Evolutionary conservation across 768 basidiomycete genomes (phyloP).

Genomic region (Trametes cubensis): DNA sequence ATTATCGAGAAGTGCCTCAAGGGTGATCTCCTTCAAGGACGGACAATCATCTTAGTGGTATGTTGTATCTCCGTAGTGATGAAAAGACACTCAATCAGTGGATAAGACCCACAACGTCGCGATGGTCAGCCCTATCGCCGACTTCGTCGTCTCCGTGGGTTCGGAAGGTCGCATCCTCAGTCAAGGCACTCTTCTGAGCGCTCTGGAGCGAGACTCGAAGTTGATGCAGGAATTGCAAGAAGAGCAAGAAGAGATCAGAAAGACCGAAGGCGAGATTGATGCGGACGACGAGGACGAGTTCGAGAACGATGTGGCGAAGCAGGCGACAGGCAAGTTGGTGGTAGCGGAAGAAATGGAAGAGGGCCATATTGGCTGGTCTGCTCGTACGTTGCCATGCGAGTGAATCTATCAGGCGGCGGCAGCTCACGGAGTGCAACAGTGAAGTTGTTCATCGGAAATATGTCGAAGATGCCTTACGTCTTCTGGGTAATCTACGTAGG

Average conservation of each 20-base stretch:
- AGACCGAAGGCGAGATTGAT: constrained; percentile 30
- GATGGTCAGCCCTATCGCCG: constrained; percentile 52
- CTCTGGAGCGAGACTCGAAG: constrained; percentile 41
- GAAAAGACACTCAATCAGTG: neutral
- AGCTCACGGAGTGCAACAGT: neutral
- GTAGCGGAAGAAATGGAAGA: constrained; percentile 63
- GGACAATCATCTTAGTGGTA: constrained; percentile 52
- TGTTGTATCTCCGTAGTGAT: constrained; percentile 9
- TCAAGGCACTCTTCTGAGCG: constrained; percentile 49
- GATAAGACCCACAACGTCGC: constrained; percentile 51
- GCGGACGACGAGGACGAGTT: constrained; percentile 27
- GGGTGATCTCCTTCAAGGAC: constrained; percentile 45
- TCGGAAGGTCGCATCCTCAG: constrained; percentile 51
- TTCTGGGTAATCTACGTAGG: constrained; percentile 15
- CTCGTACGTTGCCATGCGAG: constrained; percentile 32
- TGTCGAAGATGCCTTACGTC: neutral
- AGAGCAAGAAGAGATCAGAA: constrained; percentile 27
- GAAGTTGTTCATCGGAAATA: constrained; percentile 10
- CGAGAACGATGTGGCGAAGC: constrained; percentile 22
- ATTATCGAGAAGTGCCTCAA: constrained; percentile 46
- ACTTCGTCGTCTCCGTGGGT: constrained; percentile 55
- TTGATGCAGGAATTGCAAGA: constrained; percentile 32
- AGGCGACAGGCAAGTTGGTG: constrained; percentile 56
- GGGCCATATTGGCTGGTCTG: constrained; percentile 57
- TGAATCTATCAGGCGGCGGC: neutral